These are phyloP conservation scores for Echium plantagineum DNA, from an alignment of 257 asterid species.

Conservation along the genomic window DNA sequence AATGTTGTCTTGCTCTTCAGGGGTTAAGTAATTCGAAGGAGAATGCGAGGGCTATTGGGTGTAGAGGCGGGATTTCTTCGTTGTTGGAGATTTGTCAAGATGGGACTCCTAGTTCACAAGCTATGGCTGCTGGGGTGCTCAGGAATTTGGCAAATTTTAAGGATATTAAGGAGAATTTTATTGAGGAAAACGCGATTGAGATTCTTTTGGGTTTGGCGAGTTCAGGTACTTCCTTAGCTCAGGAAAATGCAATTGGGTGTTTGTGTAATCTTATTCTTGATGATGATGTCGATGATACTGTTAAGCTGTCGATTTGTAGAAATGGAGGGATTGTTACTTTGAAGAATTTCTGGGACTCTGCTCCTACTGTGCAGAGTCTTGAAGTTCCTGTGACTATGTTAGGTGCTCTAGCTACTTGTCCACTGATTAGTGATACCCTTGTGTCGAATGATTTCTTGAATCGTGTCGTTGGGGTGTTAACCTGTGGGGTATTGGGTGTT, in stretches of 20 bases:
- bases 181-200: conserved; percentile 52
- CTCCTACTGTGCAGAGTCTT: conserved; percentile 25
- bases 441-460: conserved; percentile 41
- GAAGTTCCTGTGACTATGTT: conserved; percentile 59
- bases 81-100: conserved; percentile 56
- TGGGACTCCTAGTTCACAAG: conserved; percentile 87
- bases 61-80: conserved; percentile 84
- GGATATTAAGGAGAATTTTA: conserved; percentile 48
- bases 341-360: conserved; percentile 66
- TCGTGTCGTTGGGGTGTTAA: conserved; percentile 36
- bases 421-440: conserved; percentile 42
- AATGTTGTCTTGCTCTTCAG: conserved; percentile 52
- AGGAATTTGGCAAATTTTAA: conserved; percentile 42
- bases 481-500: conserved; percentile 44
- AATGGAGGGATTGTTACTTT: conserved; percentile 63
- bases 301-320: conserved; percentile 49
- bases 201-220: conserved; percentile 38
- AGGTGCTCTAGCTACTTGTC: conserved; percentile 40
- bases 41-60: conserved; percentile 77
- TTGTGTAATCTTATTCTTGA: conserved; percentile 43
- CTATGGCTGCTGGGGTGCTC: conserved; percentile 63
- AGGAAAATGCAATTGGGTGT: conserved; percentile 72
- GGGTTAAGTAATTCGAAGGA: conserved; percentile 66
- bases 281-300: conserved; percentile 27
- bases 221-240: conserved; percentile 64